Percentiles rank a stretch among this genome's conserved stretches.
Evolutionary conservation across 768 basidiomycete genomes (phyloP).

Genomic region (Amanita jacksonii): DNA sequence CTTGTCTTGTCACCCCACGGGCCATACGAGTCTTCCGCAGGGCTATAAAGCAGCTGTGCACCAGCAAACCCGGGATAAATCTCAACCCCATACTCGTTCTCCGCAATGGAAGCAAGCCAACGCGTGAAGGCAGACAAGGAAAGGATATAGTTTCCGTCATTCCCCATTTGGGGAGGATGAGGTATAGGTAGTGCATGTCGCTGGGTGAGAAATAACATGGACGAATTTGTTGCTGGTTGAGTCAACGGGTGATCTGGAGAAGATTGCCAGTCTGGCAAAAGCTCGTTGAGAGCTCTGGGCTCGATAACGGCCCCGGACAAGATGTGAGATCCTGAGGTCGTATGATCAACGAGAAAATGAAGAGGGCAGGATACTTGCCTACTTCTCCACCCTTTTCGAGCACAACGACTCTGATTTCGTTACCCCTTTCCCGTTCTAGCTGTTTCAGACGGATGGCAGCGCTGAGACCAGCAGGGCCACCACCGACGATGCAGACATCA

Average conservation of each 20-base stretch:
- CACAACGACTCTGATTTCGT: slow-evolving; percentile 84
- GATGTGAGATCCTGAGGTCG: slow-evolving; percentile 71
- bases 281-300: slow-evolving; percentile 82
- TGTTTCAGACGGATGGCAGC: slow-evolving; percentile 97
- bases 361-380: slow-evolving; percentile 40
- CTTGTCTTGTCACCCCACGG: slow-evolving; percentile 32
- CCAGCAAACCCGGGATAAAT: slow-evolving; percentile 96
- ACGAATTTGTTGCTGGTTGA: slow-evolving; percentile 66
- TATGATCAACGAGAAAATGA: neutral
- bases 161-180: slow-evolving; percentile 95
- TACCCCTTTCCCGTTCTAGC: slow-evolving; percentile 69
- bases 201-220: slow-evolving; percentile 80
- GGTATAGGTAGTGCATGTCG: slow-evolving; percentile 71
- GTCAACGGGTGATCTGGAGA: slow-evolving; percentile 63
- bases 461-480: slow-evolving; percentile 88
- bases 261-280: slow-evolving; percentile 77
- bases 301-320: slow-evolving; percentile 95
- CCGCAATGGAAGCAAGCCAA: slow-evolving; percentile 84
- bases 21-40: slow-evolving; percentile 34
- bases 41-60: slow-evolving; percentile 67
- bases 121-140: slow-evolving; percentile 84
- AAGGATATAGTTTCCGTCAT: slow-evolving; percentile 86
- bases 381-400: slow-evolving; percentile 93
- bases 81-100: slow-evolving; percentile 74
- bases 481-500: slow-evolving; percentile 96